Evolutionary conservation across 2,329 filamentous ascomycete species (phyloP).

Genomic region (Sarocladium strictum): DNA sequence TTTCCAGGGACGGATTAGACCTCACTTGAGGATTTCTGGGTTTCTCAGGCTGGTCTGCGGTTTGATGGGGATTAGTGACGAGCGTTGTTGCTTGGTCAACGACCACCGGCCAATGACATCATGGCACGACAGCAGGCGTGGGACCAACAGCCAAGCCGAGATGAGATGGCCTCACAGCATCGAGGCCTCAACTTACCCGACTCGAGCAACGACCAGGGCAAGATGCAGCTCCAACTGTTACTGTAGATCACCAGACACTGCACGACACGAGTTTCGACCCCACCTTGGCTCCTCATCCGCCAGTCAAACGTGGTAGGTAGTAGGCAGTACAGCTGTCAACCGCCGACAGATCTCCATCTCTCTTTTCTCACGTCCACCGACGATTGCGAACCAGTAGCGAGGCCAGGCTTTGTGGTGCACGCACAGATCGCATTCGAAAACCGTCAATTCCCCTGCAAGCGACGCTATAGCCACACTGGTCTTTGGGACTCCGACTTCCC

Average conservation of each 20-base stretch:
- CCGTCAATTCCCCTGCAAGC: too few species aligned
- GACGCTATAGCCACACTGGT: too few species aligned
- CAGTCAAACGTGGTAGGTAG: too few species aligned
- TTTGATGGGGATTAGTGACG: too few species aligned
- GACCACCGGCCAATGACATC: not conserved
- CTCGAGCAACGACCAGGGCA: too few species aligned
- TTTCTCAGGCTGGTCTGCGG: too few species aligned
- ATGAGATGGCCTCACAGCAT: not conserved
- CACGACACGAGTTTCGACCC: not conserved
- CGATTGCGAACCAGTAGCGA: not conserved
- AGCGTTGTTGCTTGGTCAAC: slow-evolving; percentile 14
- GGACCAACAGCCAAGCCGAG: not conserved
- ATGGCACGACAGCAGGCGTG: slow-evolving; percentile 6
- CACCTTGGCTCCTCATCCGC: not conserved
- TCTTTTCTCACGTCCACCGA: not conserved
- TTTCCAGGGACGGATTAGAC: too few species aligned
- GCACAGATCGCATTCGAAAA: not conserved
- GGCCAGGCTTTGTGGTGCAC: not conserved
- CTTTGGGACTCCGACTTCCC: too few species aligned
- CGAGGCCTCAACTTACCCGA: too few species aligned
- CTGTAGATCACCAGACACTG: not conserved
- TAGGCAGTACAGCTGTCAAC: not conserved
- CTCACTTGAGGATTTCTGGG: too few species aligned
- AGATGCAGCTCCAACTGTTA: not conserved
- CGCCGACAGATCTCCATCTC: not conserved